Base-by-base conservation (phyloP, 192 early-diverging fungal genomes). In the Phycomyces blakesleeanus region DNA sequence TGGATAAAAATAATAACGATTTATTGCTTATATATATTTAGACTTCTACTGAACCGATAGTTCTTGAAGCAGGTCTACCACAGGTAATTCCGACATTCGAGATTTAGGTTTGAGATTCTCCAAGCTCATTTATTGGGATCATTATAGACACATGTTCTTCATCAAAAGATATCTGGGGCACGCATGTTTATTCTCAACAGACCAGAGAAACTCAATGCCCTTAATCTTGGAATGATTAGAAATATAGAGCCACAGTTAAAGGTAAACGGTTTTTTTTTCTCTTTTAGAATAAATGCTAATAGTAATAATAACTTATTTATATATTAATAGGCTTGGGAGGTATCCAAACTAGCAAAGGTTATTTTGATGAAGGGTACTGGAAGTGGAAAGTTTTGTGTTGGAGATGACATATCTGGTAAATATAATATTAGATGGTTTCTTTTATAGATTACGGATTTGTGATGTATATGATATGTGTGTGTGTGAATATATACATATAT, bases 191-290 rank as follows among this genome's bases (percentile, higher is more conserved):
- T 90, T 51, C 80, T 93, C 63, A 91, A 90, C 67, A 76, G 93
- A 29, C 94, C 94, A 1, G 77, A 85, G 56, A 87, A 86, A n/a
- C 76, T 94, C 16, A 98, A 98, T 74, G 90, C 95, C 29, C 81
- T 98, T 56, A 94, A 88, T 65, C 70, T 86, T 57, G 77, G 80
- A 54, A 97, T 98, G 97, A 82, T 97, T 53, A 67, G 89, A 37
- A 82, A 85, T 61, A 96, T 98, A 62, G 77, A 77, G 37, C 85
- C 87, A 16, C 89, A 95, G 69, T 82, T 98, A 27, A 74, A 85
- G 77, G 89, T 91, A 58, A 15, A 47, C 12, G 27, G 5, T 50
- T 26, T 61, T 12, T 1, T 2, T 25, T 20, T 26, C 1, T 47
- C 6, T 22, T 6, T 2, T 6, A 49, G 14, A 49, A 15, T 49